Evolutionary conservation across 441 rosid species (phyloP).

Genomic region (Syzygium malaccense): DNA sequence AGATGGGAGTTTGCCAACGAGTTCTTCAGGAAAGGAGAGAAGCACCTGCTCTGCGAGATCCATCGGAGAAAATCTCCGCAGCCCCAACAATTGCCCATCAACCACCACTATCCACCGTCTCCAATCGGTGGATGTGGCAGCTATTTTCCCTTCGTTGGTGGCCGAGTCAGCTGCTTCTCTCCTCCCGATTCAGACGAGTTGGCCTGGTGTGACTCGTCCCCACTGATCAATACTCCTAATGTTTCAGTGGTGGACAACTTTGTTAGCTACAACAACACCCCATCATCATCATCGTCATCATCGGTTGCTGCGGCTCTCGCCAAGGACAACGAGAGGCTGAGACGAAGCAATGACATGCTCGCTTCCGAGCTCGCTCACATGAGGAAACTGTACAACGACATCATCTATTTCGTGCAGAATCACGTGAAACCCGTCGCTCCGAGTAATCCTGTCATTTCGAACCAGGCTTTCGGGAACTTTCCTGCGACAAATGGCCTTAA

Average conservation of each 20-base stretch:
- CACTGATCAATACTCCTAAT: conserved; percentile 26
- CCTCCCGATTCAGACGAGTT: conserved; percentile 46
- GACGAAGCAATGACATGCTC: conserved; percentile 13
- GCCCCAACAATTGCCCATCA: background rate
- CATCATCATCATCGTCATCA: background rate
- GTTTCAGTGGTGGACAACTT: background rate
- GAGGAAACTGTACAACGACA: conserved; percentile 19
- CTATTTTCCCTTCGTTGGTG: conserved; percentile 47
- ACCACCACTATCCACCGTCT: conserved; percentile 32
- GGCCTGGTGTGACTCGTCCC: conserved; percentile 63
- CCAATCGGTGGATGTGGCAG: conserved; percentile 20
- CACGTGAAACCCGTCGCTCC: conserved; percentile 34
- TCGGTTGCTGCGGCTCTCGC: conserved; percentile 4
- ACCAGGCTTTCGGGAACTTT: conserved; percentile 31
- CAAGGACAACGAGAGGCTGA: conserved; percentile 20
- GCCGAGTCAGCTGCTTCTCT: conserved; percentile 39
- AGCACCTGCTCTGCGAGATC: conserved; percentile 85
- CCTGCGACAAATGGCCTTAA: conserved; percentile 1
- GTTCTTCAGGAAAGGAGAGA: conserved; percentile 85
- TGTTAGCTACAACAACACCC: background rate
- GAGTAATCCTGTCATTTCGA: conserved; percentile 38
- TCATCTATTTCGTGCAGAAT: conserved; percentile 19
- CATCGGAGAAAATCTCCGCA: background rate
- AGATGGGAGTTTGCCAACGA: conserved; percentile 98
- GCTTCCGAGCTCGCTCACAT: conserved; percentile 17